Evolutionary conservation across 495 filamentous ascomycete species (phyloP), one percentile per base, ranked within the genome.

Genomic region (Hypoxylon fragiforme): DNA sequence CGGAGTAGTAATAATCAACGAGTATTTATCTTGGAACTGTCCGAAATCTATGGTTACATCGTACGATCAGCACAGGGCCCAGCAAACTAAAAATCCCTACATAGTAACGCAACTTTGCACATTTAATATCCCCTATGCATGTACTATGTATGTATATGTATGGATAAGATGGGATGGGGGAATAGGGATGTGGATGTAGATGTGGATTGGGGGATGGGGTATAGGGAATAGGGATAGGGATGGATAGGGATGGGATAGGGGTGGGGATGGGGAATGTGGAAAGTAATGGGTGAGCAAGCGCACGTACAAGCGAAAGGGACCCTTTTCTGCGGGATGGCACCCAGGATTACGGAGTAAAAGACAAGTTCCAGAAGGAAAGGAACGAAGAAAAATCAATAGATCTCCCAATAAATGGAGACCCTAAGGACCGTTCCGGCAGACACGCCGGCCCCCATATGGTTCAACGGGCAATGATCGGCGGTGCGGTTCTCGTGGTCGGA

Each of bases 11-110:
- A 30, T 30, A 37, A 37, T 46, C 22, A 20, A 44, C 46, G 32
- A 31, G 4, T 9, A 28, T 28, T 4, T 49, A 41, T 54, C 46
- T 55, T 43, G 24, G 43, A 37, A 36, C 28, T 36, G 36, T 36
- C 30, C 24, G n/a, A n/a, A 61, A 61, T 61, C 51, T 61, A 61
- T 22, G 12, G 57, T 61, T 61, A 52, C 57, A 61, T 61, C 51
- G 46, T 22, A 45, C 46, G 51, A 61, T 51, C 44, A 45, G n/a
- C 39, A 41, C 45, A 50, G 45, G 53, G 11, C 20, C 44, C 36
- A 16, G 15, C 13, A 24, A 19, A 16, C 26, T 38, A 4, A 9
- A 28, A 4, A 28, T 28, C 24, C 24, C 24, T 28, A 28, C 24
- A 9, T 28, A 28, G n/a, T n/a, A n/a, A n/a, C n/a, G n/a, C n/a